These are phyloP conservation scores for Aspergillus ochraceoroseus DNA, from an alignment of 2,329 filamentous ascomycete species.

Conservation along the genomic window DNA sequence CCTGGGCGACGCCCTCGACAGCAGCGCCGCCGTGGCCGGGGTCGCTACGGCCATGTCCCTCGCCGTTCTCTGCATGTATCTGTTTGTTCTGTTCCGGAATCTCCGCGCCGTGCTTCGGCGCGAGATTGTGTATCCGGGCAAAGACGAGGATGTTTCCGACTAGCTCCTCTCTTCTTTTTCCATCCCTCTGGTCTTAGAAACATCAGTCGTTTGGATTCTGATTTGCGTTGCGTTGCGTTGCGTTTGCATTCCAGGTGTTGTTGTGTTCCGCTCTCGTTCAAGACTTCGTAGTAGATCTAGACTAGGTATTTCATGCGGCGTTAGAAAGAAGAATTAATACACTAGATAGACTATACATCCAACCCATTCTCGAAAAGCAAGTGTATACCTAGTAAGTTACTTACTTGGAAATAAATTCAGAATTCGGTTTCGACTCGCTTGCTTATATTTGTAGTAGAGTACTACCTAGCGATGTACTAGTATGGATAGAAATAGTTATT, in stretches of 20 bases:
- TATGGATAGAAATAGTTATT: too few relatives aligned
- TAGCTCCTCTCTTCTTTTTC: background rate
- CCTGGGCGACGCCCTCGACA: constrained; percentile 52
- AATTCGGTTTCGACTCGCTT: too few relatives aligned
- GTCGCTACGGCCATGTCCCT: constrained; percentile 55
- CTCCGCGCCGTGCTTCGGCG: constrained; percentile 48
- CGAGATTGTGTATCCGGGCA: constrained; percentile 56
- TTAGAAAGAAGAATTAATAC: too few relatives aligned
- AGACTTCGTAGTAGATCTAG: too few relatives aligned
- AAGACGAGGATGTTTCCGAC: constrained; percentile 52
- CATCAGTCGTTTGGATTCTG: too few relatives aligned
- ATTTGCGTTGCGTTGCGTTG: background rate
- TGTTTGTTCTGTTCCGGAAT: constrained; percentile 50
- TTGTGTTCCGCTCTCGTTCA: background rate
- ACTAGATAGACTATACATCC: too few relatives aligned
- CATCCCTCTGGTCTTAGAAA: background rate
- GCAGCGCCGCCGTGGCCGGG: constrained; percentile 52
- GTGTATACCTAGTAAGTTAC: too few relatives aligned
- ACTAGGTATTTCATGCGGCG: too few relatives aligned
- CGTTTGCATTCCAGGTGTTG: background rate
- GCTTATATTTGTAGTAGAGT: too few relatives aligned
- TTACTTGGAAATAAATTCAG: too few relatives aligned
- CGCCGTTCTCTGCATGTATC: constrained; percentile 52
- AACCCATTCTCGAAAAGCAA: too few relatives aligned
- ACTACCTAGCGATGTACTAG: too few relatives aligned